phyloP scores from a whole-genome alignment of 2,329 filamentous ascomycete species.

The Microsporum ferrugineum region DNA sequence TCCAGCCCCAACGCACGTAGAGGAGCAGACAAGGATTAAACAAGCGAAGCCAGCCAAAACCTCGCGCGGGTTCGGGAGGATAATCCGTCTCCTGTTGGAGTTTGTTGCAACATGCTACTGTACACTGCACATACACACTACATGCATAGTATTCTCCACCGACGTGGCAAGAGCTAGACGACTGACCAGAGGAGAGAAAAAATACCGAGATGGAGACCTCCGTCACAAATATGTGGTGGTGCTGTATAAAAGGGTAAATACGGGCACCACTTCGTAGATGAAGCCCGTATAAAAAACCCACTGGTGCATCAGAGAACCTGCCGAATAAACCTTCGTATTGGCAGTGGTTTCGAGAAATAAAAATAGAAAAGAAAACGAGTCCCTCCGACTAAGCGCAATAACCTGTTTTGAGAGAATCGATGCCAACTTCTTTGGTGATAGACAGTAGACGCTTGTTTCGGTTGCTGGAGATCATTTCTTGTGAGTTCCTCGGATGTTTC shows the following conservation, averaged over 20 bases:
- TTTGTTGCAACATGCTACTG: background rate
- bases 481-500: constrained; percentile 2
- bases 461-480: constrained; percentile 1
- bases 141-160: constrained; percentile 1
- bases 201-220: background rate
- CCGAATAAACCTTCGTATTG: constrained; percentile 1
- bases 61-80: background rate
- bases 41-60: background rate
- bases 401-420: background rate
- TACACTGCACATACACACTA: background rate
- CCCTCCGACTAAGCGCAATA: background rate
- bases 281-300: background rate
- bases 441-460: background rate
- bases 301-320: background rate
- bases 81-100: background rate
- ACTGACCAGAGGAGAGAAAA: background rate
- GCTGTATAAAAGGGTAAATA: background rate
- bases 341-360: background rate
- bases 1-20: constrained; percentile 3
- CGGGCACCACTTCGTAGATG: background rate
- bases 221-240: background rate
- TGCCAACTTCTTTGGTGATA: background rate
- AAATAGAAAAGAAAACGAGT: background rate
- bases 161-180: background rate
- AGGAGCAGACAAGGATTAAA: background rate